Percentiles rank a stretch among this genome's conserved stretches.
phyloP scores from a whole-genome alignment of 164 flowering plant species.

The Liriodendron chinense region DNA sequence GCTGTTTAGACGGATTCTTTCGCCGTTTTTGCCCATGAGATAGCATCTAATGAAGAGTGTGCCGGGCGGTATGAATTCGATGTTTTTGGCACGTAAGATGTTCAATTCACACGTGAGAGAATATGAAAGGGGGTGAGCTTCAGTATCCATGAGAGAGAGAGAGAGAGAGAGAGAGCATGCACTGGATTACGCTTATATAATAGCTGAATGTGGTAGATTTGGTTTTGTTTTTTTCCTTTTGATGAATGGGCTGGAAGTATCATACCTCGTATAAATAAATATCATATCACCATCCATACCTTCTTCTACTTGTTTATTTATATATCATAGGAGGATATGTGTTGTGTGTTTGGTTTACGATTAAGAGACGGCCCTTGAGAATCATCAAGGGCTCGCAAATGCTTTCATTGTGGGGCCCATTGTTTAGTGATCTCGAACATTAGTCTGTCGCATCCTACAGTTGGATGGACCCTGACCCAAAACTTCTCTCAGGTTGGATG shows the following conservation, averaged over 20 bases:
- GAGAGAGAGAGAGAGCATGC: neutral
- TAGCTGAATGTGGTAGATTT: neutral
- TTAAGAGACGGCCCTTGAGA: no score
- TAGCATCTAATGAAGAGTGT: constrained; percentile 58
- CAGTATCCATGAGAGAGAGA: no score
- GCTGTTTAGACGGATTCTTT: constrained; percentile 39
- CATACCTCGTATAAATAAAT: neutral
- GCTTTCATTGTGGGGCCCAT: no score
- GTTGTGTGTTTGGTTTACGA: no score
- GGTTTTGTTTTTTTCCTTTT: neutral
- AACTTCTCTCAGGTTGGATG: no score
- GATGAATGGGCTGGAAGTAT: neutral
- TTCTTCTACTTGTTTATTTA: neutral
- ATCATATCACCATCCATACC: neutral
- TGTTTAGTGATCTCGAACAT: no score
- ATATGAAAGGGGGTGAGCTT: neutral
- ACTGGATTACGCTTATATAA: neutral
- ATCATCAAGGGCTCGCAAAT: no score
- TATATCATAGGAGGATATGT: no score
- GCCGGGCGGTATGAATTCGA: constrained; percentile 19
- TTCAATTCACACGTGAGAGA: constrained; percentile 38
- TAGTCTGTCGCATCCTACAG: no score
- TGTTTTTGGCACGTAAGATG: constrained; percentile 57
- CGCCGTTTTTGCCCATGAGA: constrained; percentile 42
- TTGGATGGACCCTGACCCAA: no score